Conservation (phyloP, 139 green algal species). For the Tetraselmis striata region DNA sequence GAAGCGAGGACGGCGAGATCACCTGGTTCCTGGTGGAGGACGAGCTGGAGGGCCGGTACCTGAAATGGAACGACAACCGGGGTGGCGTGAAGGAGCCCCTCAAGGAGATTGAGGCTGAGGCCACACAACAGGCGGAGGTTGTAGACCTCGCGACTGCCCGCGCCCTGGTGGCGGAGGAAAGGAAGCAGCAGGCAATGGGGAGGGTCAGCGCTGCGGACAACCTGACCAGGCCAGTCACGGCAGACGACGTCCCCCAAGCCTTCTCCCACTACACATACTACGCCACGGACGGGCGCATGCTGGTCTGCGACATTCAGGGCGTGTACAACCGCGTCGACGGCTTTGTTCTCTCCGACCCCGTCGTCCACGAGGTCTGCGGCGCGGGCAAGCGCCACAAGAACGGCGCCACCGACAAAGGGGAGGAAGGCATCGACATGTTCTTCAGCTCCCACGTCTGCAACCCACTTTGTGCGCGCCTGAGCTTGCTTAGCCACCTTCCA, state of each 20-base stretch:
- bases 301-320: slow-evolving; percentile 41
- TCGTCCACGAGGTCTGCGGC: slow-evolving; percentile 34
- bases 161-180: too few relatives aligned
- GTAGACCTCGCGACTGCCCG: too few relatives aligned
- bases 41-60: neutral
- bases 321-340: slow-evolving; percentile 24
- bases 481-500: too few relatives aligned
- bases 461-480: slow-evolving; percentile 16
- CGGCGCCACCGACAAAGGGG: slow-evolving; percentile 30
- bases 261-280: slow-evolving; percentile 37
- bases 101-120: too few relatives aligned
- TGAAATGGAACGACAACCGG: neutral
- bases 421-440: slow-evolving; percentile 16
- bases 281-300: slow-evolving; percentile 18
- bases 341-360: slow-evolving; percentile 36
- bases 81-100: neutral
- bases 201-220: too few relatives aligned
- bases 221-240: neutral
- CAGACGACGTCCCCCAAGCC: slow-evolving; percentile 27
- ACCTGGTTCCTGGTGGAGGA: slow-evolving; percentile 6
- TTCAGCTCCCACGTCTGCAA: slow-evolving; percentile 30
- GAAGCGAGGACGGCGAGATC: neutral
- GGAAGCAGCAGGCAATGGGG: too few relatives aligned
- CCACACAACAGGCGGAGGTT: too few relatives aligned
- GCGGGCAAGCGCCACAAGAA: slow-evolving; percentile 33